Percentiles rank a stretch among this genome's conserved stretches.
Evolutionary conservation across 2,329 filamentous ascomycete species (phyloP).

Genomic region (Colletotrichum liaoningense): DNA sequence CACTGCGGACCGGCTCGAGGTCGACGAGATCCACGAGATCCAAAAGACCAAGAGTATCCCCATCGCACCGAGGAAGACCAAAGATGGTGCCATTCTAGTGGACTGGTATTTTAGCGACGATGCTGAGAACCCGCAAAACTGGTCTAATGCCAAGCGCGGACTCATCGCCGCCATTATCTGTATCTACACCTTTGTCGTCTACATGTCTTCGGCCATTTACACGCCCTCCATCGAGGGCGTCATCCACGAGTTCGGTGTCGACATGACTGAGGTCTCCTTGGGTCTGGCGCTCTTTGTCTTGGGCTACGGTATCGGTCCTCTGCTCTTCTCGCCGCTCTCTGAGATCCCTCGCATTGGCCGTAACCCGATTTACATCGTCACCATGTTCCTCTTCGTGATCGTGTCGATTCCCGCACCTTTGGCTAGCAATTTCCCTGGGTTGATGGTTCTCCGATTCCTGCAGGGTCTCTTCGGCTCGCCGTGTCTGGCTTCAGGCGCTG

Average conservation of each 20-base stretch:
- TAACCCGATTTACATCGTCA: conserved; percentile 75
- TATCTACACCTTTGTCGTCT: conserved; percentile 71
- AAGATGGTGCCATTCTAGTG: conserved; percentile 63
- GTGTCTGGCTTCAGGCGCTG: conserved; percentile 69
- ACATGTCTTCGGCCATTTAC: conserved; percentile 61
- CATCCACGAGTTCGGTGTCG: conserved; percentile 64
- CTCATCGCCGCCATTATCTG: conserved; percentile 59
- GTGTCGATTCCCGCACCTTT: conserved; percentile 73
- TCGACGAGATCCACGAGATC: conserved; percentile 49
- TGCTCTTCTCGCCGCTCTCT: conserved; percentile 74
- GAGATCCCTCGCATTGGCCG: conserved; percentile 76
- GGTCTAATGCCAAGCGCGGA: conserved; percentile 56
- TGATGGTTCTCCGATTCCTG: conserved; percentile 73
- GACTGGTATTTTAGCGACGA: conserved; percentile 68
- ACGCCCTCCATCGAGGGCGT: conserved; percentile 59
- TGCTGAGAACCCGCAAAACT: conserved; percentile 66
- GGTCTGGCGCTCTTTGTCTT: conserved; percentile 73
- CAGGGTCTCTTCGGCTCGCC: conserved; percentile 76
- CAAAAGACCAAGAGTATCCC: conserved; percentile 60
- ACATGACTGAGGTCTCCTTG: conserved; percentile 62
- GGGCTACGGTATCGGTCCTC: conserved; percentile 72
- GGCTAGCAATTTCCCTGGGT: conserved; percentile 70
- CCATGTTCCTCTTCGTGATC: conserved; percentile 76
- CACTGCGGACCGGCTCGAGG: conserved; percentile 47
- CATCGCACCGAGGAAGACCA: conserved; percentile 59